A percentile compares a stretch with the other conserved stretches of the same genome.
Evolutionary conservation across 148 eudicot genomes (phyloP).

Genomic region (Pouteria glomerata): DNA sequence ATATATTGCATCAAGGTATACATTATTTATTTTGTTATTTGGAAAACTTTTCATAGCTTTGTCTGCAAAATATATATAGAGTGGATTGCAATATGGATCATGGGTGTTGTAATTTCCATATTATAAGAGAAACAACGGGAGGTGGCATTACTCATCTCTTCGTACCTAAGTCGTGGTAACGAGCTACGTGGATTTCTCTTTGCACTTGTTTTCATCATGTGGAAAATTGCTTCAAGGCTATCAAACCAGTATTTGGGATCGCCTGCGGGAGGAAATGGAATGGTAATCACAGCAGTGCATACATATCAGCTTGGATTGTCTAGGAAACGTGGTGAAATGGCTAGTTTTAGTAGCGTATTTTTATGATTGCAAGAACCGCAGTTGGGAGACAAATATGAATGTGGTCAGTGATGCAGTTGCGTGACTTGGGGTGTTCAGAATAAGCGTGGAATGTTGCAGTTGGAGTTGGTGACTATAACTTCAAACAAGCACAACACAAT

Average conservation of each 20-base stretch:
- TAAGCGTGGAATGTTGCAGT: too few relatives aligned
- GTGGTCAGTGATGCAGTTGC: background rate
- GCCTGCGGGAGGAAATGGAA: background rate
- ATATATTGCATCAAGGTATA: too few relatives aligned
- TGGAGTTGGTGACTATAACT: too few relatives aligned
- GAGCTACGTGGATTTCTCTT: slow-evolving; percentile 12
- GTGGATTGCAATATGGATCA: slow-evolving; percentile 27
- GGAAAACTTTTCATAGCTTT: slow-evolving; percentile 2
- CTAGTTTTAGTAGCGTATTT: slow-evolving; percentile 20
- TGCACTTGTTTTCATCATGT: slow-evolving; percentile 8
- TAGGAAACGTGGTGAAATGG: slow-evolving; percentile 25
- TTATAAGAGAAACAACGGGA: slow-evolving; percentile 19
- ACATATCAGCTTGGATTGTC: slow-evolving; percentile 6
- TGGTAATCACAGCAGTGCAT: background rate
- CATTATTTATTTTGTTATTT: background rate
- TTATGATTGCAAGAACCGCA: slow-evolving; percentile 13
- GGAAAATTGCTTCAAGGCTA: slow-evolving; percentile 6
- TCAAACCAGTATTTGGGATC: slow-evolving; percentile 4
- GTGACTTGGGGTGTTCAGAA: too few relatives aligned
- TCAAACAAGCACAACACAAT: too few relatives aligned
- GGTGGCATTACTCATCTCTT: slow-evolving; percentile 15
- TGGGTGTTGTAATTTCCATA: slow-evolving; percentile 27
- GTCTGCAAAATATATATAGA: slow-evolving; percentile 20
- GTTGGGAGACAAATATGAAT: slow-evolving; percentile 12
- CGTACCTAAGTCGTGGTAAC: slow-evolving; percentile 11